phyloP scores from a whole-genome alignment of 2,329 filamentous ascomycete species.

The Sphaerulina musiva region DNA sequence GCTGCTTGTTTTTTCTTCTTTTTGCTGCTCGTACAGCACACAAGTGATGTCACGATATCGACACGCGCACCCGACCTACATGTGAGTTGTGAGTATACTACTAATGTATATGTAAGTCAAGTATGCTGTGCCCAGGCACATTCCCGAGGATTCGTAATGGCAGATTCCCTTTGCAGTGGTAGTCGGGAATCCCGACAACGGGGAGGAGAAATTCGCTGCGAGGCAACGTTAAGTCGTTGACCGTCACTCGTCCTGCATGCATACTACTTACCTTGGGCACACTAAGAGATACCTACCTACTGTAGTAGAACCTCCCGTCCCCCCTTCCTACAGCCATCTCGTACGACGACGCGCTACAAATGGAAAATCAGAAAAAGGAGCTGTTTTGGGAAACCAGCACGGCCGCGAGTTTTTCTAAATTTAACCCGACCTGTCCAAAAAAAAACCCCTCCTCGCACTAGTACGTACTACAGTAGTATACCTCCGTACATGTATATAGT shows the following conservation, averaged over 20 bases:
- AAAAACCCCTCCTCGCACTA: no score
- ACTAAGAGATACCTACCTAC: no score
- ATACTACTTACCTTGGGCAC: no score
- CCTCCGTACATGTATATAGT: no score
- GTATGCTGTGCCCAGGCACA: constrained; percentile 1
- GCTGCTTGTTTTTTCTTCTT: not conserved
- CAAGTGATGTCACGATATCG: not conserved
- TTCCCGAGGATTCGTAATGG: not conserved
- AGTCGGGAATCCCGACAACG: not conserved
- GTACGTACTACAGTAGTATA: no score
- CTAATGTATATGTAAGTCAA: no score
- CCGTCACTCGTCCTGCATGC: not conserved
- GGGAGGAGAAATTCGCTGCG: not conserved
- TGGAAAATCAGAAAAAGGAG: not conserved
- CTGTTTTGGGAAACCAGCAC: not conserved
- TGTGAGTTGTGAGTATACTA: no score
- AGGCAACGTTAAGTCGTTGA: not conserved
- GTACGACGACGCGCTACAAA: constrained; percentile 1
- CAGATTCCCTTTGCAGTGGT: constrained; percentile 3
- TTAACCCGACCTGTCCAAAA: not conserved
- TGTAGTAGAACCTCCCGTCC: no score
- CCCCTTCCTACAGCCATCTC: not conserved
- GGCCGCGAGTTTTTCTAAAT: not conserved
- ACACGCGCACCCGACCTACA: not conserved
- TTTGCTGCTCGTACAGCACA: not conserved